phyloP scores from a whole-genome alignment of 345 rosid genomes.

The Gossypium stocksii region DNA sequence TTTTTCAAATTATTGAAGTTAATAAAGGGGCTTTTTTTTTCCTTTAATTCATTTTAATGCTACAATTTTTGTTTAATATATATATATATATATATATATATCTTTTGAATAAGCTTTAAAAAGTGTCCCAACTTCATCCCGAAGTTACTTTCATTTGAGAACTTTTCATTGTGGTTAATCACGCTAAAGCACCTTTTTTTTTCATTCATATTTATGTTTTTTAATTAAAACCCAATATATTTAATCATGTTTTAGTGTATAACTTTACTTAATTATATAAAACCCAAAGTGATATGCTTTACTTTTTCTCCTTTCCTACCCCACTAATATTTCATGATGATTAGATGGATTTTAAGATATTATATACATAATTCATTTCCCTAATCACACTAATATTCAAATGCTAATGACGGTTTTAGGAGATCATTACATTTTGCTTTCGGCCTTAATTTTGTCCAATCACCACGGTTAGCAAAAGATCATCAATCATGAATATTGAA shows the following conservation, averaged over 20 bases:
- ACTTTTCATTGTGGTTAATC: constrained; percentile 9
- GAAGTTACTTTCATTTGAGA: constrained; percentile 18
- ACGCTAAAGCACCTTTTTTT: constrained; percentile 5
- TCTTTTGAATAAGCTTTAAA: constrained; percentile 1
- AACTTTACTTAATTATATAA: constrained; percentile 20
- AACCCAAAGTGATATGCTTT: constrained; percentile 25
- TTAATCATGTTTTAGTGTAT: neutral
- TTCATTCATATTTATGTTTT: too few relatives aligned
- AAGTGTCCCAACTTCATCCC: constrained; percentile 19
- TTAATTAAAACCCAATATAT: neutral
- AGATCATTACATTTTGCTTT: constrained; percentile 25
- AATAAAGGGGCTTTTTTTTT: neutral
- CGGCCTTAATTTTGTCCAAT: constrained; percentile 25
- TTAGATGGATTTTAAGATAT: constrained; percentile 16
- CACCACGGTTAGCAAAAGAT: constrained; percentile 9
- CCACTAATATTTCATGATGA: constrained; percentile 28
- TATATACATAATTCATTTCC: neutral
- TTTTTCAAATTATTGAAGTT: neutral
- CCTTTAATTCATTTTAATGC: neutral
- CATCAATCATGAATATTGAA: constrained; percentile 8
- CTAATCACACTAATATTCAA: constrained; percentile 9
- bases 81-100: too few relatives aligned
- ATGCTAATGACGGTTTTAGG: neutral
- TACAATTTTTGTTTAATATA: neutral
- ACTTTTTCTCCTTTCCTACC: constrained; percentile 11